Evolutionary conservation across 192 early-diverging fungal genomes (phyloP), one percentile per base, ranked within the genome.

Genomic region (Phlyctochytrium bullatum): DNA sequence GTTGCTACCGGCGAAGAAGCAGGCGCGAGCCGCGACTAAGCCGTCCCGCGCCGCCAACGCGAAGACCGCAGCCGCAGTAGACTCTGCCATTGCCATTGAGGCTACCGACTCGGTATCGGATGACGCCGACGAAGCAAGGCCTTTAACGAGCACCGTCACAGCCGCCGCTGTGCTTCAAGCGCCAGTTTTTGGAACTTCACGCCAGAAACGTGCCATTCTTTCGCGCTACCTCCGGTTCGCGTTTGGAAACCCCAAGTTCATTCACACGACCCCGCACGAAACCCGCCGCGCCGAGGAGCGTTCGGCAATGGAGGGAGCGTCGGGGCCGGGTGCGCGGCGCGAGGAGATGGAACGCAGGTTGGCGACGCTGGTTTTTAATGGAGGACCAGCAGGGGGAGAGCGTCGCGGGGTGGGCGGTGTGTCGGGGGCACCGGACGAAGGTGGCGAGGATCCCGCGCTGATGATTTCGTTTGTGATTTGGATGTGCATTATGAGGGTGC

Each of bases 381-480:
- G n/a, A n/a, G n/a, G n/a, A n/a, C n/a, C n/a, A n/a, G n/a, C n/a
- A n/a, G n/a, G n/a, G n/a, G n/a, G n/a, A n/a, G n/a, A n/a, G n/a
- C n/a, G n/a, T n/a, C n/a, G n/a, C n/a, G n/a, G n/a, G n/a, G n/a
- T n/a, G n/a, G n/a, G n/a, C n/a, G n/a, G n/a, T n/a, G 20, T 20
- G 40, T 14, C 20, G 6, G 10, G 20, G 10, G 20, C 6, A 47
- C 40, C 40, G 6, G 40, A 47, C 40, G 40, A 47, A 20, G 40
- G 6, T 47, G 6, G 6, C 10, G 40, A 47, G 40, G 51, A 62
- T 31, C 62, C 56, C 31, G 35, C 34, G 16, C 58, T 57, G 69
- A 59, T 71, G 3, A 52, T 64, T 34, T 64, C 69, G 30, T 59
- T 71, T 25, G 63, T 71, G 31, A 36, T 65, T 64, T 71, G 69